Percentiles rank a stretch among this genome's conserved stretches.
phyloP scores from a whole-genome alignment of 371 early-diverging fungal species.

The Syncephalastrum monosporum region DNA sequence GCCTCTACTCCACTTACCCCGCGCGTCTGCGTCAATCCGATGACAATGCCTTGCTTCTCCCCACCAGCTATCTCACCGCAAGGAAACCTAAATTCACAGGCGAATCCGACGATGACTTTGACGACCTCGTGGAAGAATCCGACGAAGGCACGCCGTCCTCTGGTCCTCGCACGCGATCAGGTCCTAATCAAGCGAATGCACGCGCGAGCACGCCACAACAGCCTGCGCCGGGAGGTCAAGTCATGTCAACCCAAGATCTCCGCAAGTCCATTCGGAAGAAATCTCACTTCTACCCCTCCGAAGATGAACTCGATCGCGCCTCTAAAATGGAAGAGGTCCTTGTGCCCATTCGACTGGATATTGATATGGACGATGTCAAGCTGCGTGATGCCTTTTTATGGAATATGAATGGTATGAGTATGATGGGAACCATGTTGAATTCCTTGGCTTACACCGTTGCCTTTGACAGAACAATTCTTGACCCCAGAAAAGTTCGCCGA shows the following conservation, averaged over 20 bases:
- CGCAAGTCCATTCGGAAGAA: constrained; percentile 34
- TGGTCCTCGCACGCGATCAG: constrained; percentile 17
- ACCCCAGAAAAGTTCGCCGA: constrained; percentile 94
- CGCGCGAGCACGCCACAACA: constrained; percentile 4
- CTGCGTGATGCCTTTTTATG: constrained; percentile 79
- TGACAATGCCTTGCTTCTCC: constrained; percentile 44
- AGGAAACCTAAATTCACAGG: constrained; percentile 31
- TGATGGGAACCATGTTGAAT: neutral
- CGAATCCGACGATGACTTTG: constrained; percentile 36
- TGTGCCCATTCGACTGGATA: constrained; percentile 80
- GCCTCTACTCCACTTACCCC: constrained; percentile 43
- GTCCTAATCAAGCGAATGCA: constrained; percentile 8
- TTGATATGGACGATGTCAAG: constrained; percentile 77
- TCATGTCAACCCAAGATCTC: constrained; percentile 12
- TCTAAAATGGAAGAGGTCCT: constrained; percentile 63
- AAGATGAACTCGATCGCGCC: constrained; percentile 45
- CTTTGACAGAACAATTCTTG: constrained; percentile 65
- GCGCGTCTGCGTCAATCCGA: constrained; percentile 45
- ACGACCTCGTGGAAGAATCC: constrained; percentile 28
- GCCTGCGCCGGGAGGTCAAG: constrained; percentile 9
- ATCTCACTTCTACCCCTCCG: constrained; percentile 24
- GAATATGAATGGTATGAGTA: constrained; percentile 74
- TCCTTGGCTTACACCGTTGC: neutral
- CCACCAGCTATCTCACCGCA: constrained; percentile 33
- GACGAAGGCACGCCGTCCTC: constrained; percentile 30